A percentile compares a stretch with the other conserved stretches of the same genome.
phyloP scores from a whole-genome alignment of 768 basidiomycete genomes.

The Sporobolomyces phaffii region DNA sequence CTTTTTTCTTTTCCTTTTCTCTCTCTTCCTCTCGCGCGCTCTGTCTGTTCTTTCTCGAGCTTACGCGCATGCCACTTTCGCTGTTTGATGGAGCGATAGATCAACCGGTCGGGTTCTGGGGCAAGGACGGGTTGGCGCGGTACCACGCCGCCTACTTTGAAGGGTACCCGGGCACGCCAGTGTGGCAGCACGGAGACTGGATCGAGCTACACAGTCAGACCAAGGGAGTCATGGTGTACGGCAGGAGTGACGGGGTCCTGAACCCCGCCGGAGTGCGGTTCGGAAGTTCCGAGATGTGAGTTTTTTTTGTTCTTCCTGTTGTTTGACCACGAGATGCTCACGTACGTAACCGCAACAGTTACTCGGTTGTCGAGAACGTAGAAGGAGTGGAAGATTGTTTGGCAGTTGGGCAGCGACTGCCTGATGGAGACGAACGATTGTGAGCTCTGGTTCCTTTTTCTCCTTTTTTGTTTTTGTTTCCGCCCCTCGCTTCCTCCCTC shows the following conservation, averaged over 20 bases:
- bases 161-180: slow-evolving; percentile 33
- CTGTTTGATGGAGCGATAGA: too few relatives aligned
- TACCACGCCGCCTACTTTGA: slow-evolving; percentile 41
- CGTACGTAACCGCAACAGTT: background rate
- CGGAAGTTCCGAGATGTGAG: slow-evolving; percentile 37
- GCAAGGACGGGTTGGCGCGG: slow-evolving; percentile 28
- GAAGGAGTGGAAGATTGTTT: slow-evolving; percentile 41
- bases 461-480: background rate
- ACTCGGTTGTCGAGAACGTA: slow-evolving; percentile 41
- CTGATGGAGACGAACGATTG: slow-evolving; percentile 43
- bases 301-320: background rate
- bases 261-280: slow-evolving; percentile 43
- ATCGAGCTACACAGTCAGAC: slow-evolving; percentile 34
- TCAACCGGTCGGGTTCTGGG: slow-evolving; percentile 40
- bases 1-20: background rate
- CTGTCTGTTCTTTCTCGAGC: too few relatives aligned
- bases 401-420: slow-evolving; percentile 41
- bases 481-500: too few relatives aligned
- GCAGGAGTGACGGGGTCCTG: slow-evolving; percentile 37
- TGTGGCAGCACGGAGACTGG: slow-evolving; percentile 42
- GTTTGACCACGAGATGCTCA: too few relatives aligned
- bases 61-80: background rate
- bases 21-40: background rate
- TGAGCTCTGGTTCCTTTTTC: slow-evolving; percentile 1
- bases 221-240: slow-evolving; percentile 38